phyloP scores from a whole-genome alignment of 176 grass and related monocot species.

The Ensete glaucum region DNA sequence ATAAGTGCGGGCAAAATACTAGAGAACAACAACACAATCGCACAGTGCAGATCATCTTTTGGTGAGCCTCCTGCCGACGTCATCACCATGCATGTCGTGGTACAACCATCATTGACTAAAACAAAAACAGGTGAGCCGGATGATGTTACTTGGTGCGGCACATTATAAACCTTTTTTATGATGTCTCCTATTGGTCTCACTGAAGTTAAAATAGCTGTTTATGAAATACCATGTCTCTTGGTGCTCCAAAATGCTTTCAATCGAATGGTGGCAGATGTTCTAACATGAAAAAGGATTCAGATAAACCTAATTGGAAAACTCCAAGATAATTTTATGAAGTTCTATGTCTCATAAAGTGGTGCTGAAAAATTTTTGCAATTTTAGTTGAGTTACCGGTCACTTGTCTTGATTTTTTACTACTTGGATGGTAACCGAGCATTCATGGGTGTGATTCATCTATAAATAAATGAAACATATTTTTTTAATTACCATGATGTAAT shows the following conservation, averaged over 20 bases:
- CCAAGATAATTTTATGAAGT: background rate
- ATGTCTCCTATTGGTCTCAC: background rate
- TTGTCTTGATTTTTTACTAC: background rate
- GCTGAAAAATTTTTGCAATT: background rate
- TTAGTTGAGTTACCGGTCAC: background rate
- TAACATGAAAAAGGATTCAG: background rate
- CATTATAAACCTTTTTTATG: background rate
- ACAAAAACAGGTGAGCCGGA: conserved; percentile 49
- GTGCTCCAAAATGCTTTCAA: background rate
- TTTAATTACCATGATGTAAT: no score
- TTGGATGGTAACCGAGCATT: background rate
- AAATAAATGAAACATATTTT: no score
- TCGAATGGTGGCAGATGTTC: background rate
- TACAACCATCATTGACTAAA: conserved; percentile 55
- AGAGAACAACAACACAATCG: conserved; percentile 58
- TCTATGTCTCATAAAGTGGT: background rate
- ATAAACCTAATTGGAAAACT: background rate
- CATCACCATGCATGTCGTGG: conserved; percentile 71
- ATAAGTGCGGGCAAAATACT: conserved; percentile 65
- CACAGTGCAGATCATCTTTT: conserved; percentile 67
- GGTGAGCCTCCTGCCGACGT: conserved; percentile 45
- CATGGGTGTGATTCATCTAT: background rate
- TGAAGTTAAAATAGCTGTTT: background rate
- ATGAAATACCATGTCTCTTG: background rate
- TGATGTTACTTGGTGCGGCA: background rate